Percentiles rank a stretch among this genome's conserved stretches.
phyloP scores from a whole-genome alignment of 1,284 basidiomycete species.

The Ceratobasidium sp. region DNA sequence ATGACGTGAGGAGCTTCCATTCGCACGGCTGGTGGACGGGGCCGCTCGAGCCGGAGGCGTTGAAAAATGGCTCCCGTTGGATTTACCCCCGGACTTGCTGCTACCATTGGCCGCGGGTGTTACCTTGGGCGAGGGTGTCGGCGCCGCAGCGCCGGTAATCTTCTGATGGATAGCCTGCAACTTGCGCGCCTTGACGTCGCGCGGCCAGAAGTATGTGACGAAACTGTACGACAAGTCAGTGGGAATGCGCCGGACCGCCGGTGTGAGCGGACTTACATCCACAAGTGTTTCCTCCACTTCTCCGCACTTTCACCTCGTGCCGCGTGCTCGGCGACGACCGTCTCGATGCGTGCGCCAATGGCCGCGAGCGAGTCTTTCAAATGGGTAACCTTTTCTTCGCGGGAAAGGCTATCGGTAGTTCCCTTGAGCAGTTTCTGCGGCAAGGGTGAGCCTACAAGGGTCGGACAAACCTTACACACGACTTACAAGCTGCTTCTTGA shows the following conservation, averaged over 20 bases:
- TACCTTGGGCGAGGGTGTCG: conserved; percentile 33
- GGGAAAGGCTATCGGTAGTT: conserved; percentile 87
- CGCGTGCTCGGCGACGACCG: conserved; percentile 76
- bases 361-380: conserved; percentile 94
- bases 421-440: conserved; percentile 88
- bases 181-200: conserved; percentile 90
- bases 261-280: conserved; percentile 73
- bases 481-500: conserved; percentile 91
- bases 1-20: conserved; percentile 30
- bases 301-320: conserved; percentile 77
- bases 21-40: conserved; percentile 24
- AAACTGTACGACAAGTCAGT: conserved; percentile 60
- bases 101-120: conserved; percentile 30
- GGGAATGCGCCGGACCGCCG: conserved; percentile 12
- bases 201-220: conserved; percentile 95
- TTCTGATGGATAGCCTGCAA: conserved; percentile 91
- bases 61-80: conserved; percentile 36
- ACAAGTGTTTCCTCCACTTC: conserved; percentile 90
- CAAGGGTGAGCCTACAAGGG: conserved; percentile 10
- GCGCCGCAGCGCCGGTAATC: conserved; percentile 64
- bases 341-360: conserved; percentile 91
- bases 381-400: conserved; percentile 93
- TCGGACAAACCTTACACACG: conserved; percentile 12
- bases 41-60: conserved; percentile 33
- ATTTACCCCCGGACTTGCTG: conserved; percentile 12